A percentile compares a stretch with the other conserved stretches of the same genome.
These are phyloP conservation scores for Ustilago xerochloae DNA, from an alignment of 1,284 basidiomycete genomes.

Conservation along the genomic window DNA sequence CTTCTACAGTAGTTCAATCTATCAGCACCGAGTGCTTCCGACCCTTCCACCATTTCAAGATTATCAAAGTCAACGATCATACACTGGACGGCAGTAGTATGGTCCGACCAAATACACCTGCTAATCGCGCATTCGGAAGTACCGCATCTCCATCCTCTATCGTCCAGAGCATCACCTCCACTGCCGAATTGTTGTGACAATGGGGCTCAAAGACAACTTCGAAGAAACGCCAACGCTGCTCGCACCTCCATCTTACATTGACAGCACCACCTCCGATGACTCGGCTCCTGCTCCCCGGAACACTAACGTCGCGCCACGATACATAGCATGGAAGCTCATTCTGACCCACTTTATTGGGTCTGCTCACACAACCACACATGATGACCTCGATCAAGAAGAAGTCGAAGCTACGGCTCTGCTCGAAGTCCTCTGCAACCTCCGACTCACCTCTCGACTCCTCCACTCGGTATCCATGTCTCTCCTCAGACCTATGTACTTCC, in stretches of 20 bases:
- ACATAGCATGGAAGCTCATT: slow-evolving; percentile 30
- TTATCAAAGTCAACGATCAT: too few relatives aligned
- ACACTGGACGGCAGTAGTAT: too few relatives aligned
- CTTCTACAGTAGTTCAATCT: too few relatives aligned
- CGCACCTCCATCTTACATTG: slow-evolving; percentile 36
- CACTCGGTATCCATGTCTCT: slow-evolving; percentile 36
- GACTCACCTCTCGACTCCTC: slow-evolving; percentile 33
- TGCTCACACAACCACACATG: not conserved
- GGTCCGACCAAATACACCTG: too few relatives aligned
- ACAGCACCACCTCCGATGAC: slow-evolving; percentile 13
- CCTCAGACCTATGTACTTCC: slow-evolving; percentile 25
- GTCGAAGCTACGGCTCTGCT: slow-evolving; percentile 13
- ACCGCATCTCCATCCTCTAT: too few relatives aligned
- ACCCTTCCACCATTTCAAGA: too few relatives aligned
- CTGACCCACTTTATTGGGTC: slow-evolving; percentile 1
- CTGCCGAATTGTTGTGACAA: too few relatives aligned
- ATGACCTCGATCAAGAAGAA: slow-evolving; percentile 28
- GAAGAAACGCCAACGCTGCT: slow-evolving; percentile 33
- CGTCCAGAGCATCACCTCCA: not conserved
- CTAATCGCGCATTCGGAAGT: too few relatives aligned
- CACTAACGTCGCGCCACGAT: slow-evolving; percentile 20
- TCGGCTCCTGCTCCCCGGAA: not conserved
- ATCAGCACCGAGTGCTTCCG: too few relatives aligned
- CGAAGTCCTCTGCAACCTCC: slow-evolving; percentile 27
- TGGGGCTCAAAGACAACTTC: slow-evolving; percentile 39